Conservation (phyloP, 495 filamentous ascomycete species). For the Penicillium egyptiacum region DNA sequence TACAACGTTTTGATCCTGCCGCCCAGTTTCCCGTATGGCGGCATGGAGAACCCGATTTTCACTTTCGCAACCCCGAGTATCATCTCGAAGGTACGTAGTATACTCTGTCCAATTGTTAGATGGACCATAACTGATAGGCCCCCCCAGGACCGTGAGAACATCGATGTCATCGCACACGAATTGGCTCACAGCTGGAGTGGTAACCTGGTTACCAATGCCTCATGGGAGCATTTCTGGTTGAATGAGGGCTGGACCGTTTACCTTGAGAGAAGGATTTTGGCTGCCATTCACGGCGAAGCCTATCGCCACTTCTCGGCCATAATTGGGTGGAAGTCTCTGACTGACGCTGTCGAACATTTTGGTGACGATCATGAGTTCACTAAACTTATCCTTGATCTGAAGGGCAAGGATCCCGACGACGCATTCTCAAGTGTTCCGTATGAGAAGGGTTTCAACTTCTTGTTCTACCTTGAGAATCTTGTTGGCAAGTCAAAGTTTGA, state of each 20-base stretch:
- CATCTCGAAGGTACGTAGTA: slow-evolving; percentile 62
- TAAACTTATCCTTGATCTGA: slow-evolving; percentile 80
- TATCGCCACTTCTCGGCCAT: slow-evolving; percentile 92
- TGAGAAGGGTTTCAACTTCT: slow-evolving; percentile 72
- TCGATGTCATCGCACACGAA: slow-evolving; percentile 97
- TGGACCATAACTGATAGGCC: slow-evolving; percentile 2
- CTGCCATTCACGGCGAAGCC: slow-evolving; percentile 65
- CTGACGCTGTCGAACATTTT: slow-evolving; percentile 73
- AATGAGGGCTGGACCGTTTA: slow-evolving; percentile 98
- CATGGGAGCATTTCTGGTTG: slow-evolving; percentile 97
- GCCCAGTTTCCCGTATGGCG: slow-evolving; percentile 83
- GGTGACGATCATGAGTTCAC: slow-evolving; percentile 88
- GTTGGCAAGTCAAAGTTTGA: slow-evolving; percentile 86
- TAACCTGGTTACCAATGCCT: slow-evolving; percentile 85
- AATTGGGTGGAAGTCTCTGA: slow-evolving; percentile 61
- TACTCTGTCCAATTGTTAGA: neutral
- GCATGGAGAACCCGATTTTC: slow-evolving; percentile 95
- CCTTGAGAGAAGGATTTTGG: slow-evolving; percentile 68
- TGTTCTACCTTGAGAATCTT: slow-evolving; percentile 81
- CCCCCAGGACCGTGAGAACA: slow-evolving; percentile 74
- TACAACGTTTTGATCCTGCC: slow-evolving; percentile 94
- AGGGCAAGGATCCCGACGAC: slow-evolving; percentile 92
- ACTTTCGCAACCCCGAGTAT: slow-evolving; percentile 93
- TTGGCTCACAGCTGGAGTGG: slow-evolving; percentile 90
- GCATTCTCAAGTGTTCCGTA: slow-evolving; percentile 84